Conservation (phyloP, 2,329 filamentous ascomycete species). For the Arachnomyces sp. region DNA sequence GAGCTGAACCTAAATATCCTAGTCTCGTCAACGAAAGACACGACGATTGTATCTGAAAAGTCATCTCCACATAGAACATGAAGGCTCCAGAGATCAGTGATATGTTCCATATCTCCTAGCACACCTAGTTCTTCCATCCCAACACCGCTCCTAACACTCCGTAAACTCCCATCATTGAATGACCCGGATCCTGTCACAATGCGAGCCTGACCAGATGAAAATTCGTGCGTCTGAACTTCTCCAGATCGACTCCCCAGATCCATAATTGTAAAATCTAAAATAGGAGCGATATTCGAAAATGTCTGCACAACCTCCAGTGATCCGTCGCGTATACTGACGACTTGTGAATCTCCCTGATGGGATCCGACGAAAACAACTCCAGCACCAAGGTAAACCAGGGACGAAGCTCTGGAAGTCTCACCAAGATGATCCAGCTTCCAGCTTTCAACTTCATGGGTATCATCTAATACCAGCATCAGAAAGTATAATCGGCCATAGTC, state of each 20-base stretch:
- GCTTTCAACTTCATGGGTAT: conserved; percentile 55
- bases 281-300: conserved; percentile 77
- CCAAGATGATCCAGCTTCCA: conserved; percentile 65
- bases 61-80: conserved; percentile 39
- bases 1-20: conserved; percentile 69
- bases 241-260: conserved; percentile 83
- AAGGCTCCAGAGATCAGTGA: conserved; percentile 67
- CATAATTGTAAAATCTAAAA: conserved; percentile 92
- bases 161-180: conserved; percentile 76
- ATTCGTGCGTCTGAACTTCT: conserved; percentile 75
- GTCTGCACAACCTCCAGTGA: conserved; percentile 64
- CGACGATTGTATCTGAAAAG: conserved; percentile 60
- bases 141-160: conserved; percentile 88
- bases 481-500: conserved; percentile 82
- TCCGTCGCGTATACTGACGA: conserved; percentile 58
- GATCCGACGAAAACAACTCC: conserved; percentile 79
- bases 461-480: conserved; percentile 65
- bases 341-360: conserved; percentile 85
- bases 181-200: conserved; percentile 91
- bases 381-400: conserved; percentile 62
- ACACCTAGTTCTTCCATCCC: conserved; percentile 82
- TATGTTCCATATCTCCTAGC: conserved; percentile 68
- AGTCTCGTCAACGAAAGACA: conserved; percentile 77
- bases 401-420: conserved; percentile 65
- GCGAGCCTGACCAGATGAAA: conserved; percentile 87